Evolutionary conservation across 371 early-diverging fungal genomes (phyloP).

Genomic region (Apophysomyces variabilis): DNA sequence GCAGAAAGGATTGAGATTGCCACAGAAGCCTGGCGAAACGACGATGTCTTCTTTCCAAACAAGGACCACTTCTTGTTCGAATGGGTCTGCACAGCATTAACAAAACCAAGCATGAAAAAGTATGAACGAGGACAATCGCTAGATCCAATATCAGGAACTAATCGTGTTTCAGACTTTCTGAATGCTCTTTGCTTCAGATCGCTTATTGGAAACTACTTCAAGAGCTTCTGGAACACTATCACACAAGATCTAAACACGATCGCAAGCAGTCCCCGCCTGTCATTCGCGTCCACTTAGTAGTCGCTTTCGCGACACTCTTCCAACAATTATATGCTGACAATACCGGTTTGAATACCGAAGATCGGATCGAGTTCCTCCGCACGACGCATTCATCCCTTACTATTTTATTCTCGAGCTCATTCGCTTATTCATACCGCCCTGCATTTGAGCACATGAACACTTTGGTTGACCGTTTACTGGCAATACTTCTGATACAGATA

Average conservation of each 20-base stretch:
- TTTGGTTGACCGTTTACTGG: slow-evolving; percentile 33
- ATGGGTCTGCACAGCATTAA: slow-evolving; percentile 47
- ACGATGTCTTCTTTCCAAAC: slow-evolving; percentile 49
- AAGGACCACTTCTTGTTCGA: slow-evolving; percentile 54
- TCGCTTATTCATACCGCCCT: slow-evolving; percentile 39
- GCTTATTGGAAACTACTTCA: slow-evolving; percentile 41
- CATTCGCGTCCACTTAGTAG: slow-evolving; percentile 36
- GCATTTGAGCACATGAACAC: slow-evolving; percentile 41
- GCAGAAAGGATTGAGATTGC: slow-evolving; percentile 43
- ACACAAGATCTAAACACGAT: slow-evolving; percentile 13
- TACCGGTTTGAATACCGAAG: slow-evolving; percentile 9
- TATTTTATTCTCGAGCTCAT: slow-evolving; percentile 34
- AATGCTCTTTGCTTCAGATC: slow-evolving; percentile 35
- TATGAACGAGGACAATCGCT: slow-evolving; percentile 17
- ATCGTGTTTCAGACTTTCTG: slow-evolving; percentile 20
- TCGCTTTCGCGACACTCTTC: slow-evolving; percentile 27
- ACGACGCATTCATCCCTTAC: slow-evolving; percentile 16
- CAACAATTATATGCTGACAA: slow-evolving; percentile 21
- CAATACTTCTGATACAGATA: slow-evolving; percentile 19
- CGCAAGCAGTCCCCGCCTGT: slow-evolving; percentile 26
- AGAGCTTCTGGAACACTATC: slow-evolving; percentile 36
- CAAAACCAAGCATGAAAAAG: slow-evolving; percentile 48
- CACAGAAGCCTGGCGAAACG: slow-evolving; percentile 39
- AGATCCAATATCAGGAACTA: neutral
- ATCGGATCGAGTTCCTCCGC: slow-evolving; percentile 17